Conservation (phyloP, 441 rosid genomes). For the Eruca vesicaria region DNA sequence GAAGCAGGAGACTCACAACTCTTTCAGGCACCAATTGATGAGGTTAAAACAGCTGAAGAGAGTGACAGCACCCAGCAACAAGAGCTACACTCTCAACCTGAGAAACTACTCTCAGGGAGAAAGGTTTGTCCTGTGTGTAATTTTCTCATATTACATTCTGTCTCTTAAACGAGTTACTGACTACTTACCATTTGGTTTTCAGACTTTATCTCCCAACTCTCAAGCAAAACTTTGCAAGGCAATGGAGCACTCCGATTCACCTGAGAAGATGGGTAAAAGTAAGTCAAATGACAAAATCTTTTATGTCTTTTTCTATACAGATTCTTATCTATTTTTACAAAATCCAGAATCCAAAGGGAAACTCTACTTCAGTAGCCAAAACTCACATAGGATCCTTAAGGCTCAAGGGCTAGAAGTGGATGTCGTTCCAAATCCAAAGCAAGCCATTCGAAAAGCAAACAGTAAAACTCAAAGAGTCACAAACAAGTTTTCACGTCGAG, state of each 20-base stretch:
- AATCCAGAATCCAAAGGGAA: constrained; percentile 63
- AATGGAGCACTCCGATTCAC: constrained; percentile 49
- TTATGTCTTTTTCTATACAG: background rate
- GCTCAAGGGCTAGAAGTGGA: constrained; percentile 48
- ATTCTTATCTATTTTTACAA: constrained; percentile 9
- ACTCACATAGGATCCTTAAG: constrained; percentile 41
- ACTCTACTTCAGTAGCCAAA: constrained; percentile 48
- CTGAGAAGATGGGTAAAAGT: constrained; percentile 50
- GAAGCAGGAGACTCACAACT: constrained; percentile 21
- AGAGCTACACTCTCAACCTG: constrained; percentile 43
- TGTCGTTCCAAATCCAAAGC: constrained; percentile 34
- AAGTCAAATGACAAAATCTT: constrained; percentile 33
- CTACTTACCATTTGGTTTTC: constrained; percentile 34
- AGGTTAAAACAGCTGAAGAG: constrained; percentile 21
- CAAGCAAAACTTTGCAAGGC: constrained; percentile 69
- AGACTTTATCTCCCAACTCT: constrained; percentile 81
- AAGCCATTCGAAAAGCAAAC: constrained; percentile 31
- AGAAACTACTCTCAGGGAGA: constrained; percentile 60
- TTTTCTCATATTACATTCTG: constrained; percentile 12
- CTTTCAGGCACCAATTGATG: constrained; percentile 7
- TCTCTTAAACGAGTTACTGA: constrained; percentile 23
- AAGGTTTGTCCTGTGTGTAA: constrained; percentile 48
- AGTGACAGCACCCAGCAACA: constrained; percentile 26
- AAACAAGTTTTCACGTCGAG: constrained; percentile 41
- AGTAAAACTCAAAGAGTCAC: constrained; percentile 35